phyloP scores from a whole-genome alignment of 768 basidiomycete species.

The Tulasnella sp. region DNA sequence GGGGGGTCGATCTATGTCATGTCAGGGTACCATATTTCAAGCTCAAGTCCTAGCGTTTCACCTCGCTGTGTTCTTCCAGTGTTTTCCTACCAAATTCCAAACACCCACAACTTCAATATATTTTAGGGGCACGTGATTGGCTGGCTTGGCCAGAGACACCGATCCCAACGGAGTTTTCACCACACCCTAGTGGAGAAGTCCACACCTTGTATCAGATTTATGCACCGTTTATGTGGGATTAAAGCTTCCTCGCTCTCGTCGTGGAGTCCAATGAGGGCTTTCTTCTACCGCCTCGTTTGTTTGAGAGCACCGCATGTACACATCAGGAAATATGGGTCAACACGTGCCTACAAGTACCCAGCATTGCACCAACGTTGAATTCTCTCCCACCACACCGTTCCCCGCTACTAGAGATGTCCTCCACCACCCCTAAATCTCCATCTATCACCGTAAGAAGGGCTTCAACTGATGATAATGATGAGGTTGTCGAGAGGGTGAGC shows the following conservation, averaged over 20 bases:
- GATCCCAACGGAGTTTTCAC: no score
- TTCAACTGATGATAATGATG: background rate
- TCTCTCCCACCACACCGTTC: background rate
- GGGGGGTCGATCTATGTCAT: no score
- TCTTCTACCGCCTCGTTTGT: background rate
- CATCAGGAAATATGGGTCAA: background rate
- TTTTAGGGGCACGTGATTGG: no score
- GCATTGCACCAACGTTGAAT: background rate
- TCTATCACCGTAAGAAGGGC: background rate
- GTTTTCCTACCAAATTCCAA: no score
- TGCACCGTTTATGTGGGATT: background rate
- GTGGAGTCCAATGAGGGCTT: no score
- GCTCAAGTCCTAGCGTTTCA: no score
- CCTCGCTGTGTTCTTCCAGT: no score
- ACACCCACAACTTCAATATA: no score
- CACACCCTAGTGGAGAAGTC: no score
- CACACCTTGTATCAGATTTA: no score
- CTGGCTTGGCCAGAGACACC: no score
- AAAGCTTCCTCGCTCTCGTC: background rate
- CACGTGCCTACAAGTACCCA: background rate
- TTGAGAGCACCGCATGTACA: background rate
- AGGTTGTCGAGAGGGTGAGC: background rate
- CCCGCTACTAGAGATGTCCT: background rate
- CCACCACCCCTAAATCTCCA: background rate
- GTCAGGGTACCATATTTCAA: no score